These are phyloP conservation scores for Lasiodiplodia gonubiensis DNA, from an alignment of 2,329 filamentous ascomycete genomes.

Conservation along the genomic window DNA sequence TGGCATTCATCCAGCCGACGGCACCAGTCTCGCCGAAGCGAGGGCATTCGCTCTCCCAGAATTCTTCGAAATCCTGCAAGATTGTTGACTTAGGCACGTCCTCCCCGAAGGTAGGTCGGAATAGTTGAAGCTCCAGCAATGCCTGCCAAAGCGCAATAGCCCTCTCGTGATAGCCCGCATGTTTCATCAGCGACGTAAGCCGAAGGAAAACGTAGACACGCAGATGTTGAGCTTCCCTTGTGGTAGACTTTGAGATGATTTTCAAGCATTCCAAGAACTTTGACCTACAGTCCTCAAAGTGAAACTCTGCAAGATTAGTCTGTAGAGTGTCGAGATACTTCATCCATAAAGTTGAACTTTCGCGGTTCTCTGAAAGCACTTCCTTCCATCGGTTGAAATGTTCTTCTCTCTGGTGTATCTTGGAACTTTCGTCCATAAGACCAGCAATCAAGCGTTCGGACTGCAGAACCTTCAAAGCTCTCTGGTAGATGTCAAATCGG, in stretches of 20 bases:
- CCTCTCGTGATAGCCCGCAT: conserved; percentile 79
- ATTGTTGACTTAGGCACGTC: conserved; percentile 21
- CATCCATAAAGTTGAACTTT: conserved; percentile 72
- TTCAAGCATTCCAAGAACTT: conserved; percentile 65
- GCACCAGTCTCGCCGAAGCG: conserved; percentile 77
- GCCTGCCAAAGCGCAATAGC: conserved; percentile 84
- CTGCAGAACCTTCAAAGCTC: conserved; percentile 68
- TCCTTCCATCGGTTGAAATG: conserved; percentile 70
- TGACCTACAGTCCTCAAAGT: conserved; percentile 68
- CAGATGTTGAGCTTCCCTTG: conserved; percentile 47
- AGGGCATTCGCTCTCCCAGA: conserved; percentile 85
- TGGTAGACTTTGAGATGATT: conserved; percentile 41
- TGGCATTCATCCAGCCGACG: conserved; percentile 68
- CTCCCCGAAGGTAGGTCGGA: conserved; percentile 52
- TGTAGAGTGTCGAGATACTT: conserved; percentile 74
- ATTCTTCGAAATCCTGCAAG: conserved; percentile 64
- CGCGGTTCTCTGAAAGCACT: conserved; percentile 61
- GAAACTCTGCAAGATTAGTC: conserved; percentile 69
- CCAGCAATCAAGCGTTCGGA: conserved; percentile 65
- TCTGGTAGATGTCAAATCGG: conserved; percentile 78
- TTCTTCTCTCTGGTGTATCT: conserved; percentile 71
- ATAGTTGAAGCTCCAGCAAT: conserved; percentile 73
- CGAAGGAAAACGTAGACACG: conserved; percentile 73
- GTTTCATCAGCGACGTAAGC: conserved; percentile 73
- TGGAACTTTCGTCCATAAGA: conserved; percentile 75